A percentile compares a stretch with the other conserved stretches of the same genome.
phyloP scores from a whole-genome alignment of 129 eudicot species.

The Saussurea involucrata region DNA sequence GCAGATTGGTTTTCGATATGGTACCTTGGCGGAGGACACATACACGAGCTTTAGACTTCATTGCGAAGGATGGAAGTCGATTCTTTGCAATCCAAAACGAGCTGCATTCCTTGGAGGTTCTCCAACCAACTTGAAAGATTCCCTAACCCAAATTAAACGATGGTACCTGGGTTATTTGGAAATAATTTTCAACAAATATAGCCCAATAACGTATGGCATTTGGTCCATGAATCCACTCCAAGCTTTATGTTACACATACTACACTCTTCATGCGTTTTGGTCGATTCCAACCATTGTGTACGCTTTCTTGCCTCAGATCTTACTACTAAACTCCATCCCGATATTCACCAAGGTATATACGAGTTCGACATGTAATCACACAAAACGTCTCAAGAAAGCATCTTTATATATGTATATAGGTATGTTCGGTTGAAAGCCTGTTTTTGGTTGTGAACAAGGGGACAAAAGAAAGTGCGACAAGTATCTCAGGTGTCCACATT shows the following conservation, averaged over 20 bases:
- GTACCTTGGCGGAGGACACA: conserved; percentile 48
- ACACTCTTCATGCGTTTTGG: conserved; percentile 37
- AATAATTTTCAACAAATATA: conserved; percentile 28
- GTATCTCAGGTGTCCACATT: too few relatives aligned
- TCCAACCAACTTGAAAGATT: conserved; percentile 37
- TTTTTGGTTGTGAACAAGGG: too few relatives aligned
- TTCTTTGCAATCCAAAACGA: conserved; percentile 40
- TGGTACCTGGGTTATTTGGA: conserved; percentile 56
- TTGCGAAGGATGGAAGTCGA: conserved; percentile 49
- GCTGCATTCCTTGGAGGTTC: conserved; percentile 54
- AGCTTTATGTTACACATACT: conserved; percentile 38
- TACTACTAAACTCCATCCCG: conserved; percentile 25
- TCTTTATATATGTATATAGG: too few relatives aligned
- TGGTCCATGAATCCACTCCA: conserved; percentile 32
- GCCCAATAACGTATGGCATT: conserved; percentile 33
- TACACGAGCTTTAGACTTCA: conserved; percentile 43
- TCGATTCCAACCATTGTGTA: conserved; percentile 42
- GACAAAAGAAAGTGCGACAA: too few relatives aligned
- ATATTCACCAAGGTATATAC: conserved; percentile 44
- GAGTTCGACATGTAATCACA: not conserved
- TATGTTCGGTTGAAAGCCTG: too few relatives aligned
- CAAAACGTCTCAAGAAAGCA: not conserved
- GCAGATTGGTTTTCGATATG: conserved; percentile 66
- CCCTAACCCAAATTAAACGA: conserved; percentile 44
- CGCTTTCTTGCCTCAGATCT: conserved; percentile 53